Evolutionary conservation across 345 rosid genomes (phyloP).

Genomic region (Luvunga scandens): DNA sequence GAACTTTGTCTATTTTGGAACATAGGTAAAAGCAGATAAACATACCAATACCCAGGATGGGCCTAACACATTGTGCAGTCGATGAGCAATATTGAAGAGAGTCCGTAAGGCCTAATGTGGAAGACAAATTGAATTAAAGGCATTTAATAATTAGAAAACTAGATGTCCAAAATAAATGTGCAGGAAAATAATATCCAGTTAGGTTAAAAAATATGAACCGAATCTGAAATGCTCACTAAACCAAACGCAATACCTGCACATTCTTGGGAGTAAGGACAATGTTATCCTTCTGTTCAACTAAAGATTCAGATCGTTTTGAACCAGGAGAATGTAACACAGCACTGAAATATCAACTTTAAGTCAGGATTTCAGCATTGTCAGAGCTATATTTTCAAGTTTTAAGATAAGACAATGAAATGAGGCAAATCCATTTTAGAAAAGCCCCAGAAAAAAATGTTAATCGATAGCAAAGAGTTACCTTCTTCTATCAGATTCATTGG

Average conservation of each 20-base stretch:
- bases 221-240: slow-evolving; percentile 2
- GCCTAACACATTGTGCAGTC: slow-evolving; percentile 91
- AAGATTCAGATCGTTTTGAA: slow-evolving; percentile 70
- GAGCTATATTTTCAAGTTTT: background rate
- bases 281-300: slow-evolving; percentile 70
- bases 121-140: slow-evolving; percentile 30
- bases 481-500: slow-evolving; percentile 70
- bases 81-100: slow-evolving; percentile 92
- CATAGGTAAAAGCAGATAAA: slow-evolving; percentile 23
- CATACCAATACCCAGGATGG: slow-evolving; percentile 99
- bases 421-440: background rate
- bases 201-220: background rate
- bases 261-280: slow-evolving; percentile 87
- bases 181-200: background rate
- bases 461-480: slow-evolving; percentile 41
- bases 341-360: slow-evolving; percentile 51
- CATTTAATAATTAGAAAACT: slow-evolving; percentile 6
- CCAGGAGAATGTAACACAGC: slow-evolving; percentile 67
- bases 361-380: slow-evolving; percentile 15
- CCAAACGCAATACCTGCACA: slow-evolving; percentile 70
- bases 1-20: slow-evolving; percentile 2
- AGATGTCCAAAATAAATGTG: slow-evolving; percentile 7
- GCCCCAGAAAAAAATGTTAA: background rate
- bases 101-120: slow-evolving; percentile 78
- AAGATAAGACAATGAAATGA: background rate